Conservation (phyloP, 139 green algal genomes). For the Picochlorum sp. region DNA sequence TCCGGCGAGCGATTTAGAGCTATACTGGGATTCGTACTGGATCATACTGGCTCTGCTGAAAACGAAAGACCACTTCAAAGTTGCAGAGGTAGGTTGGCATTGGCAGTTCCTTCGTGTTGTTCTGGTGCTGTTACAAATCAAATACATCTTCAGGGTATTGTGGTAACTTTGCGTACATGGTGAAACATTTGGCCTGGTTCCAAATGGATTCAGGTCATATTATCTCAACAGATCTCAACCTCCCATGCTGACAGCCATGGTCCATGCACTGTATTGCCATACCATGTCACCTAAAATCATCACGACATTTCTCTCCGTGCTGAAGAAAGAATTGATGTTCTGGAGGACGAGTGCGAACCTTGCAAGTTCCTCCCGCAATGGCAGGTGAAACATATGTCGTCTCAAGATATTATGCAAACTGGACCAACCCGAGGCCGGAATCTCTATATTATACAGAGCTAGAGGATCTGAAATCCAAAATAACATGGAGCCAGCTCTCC, state of each 20-base stretch:
- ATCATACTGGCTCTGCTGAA: conserved; percentile 71
- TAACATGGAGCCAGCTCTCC: background rate
- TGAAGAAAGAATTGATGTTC: conserved; percentile 67
- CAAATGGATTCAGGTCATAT: conserved; percentile 84
- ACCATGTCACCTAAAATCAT: conserved; percentile 30
- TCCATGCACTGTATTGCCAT: conserved; percentile 36
- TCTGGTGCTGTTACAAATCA: background rate
- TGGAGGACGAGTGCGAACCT: conserved; percentile 43
- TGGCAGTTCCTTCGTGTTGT: background rate
- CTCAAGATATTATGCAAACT: conserved; percentile 71
- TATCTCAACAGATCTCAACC: conserved; percentile 92
- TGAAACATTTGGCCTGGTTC: conserved; percentile 69
- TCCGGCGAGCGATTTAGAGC: conserved; percentile 73
- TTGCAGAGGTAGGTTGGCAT: background rate
- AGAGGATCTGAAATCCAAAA: background rate
- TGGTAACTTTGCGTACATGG: conserved; percentile 67
- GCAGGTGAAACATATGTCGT: conserved; percentile 32
- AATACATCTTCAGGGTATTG: conserved; percentile 15
- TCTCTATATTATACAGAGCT: conserved; percentile 44
- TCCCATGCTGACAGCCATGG: conserved; percentile 60
- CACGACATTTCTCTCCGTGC: conserved; percentile 40
- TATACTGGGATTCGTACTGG: conserved; percentile 93
- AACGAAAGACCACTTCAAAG: conserved; percentile 27
- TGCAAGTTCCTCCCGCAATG: conserved; percentile 8
- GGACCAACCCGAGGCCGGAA: conserved; percentile 69